These are phyloP conservation scores for Tolypocladium nubicola DNA, from an alignment of 2,329 filamentous ascomycete species.

Conservation along the genomic window DNA sequence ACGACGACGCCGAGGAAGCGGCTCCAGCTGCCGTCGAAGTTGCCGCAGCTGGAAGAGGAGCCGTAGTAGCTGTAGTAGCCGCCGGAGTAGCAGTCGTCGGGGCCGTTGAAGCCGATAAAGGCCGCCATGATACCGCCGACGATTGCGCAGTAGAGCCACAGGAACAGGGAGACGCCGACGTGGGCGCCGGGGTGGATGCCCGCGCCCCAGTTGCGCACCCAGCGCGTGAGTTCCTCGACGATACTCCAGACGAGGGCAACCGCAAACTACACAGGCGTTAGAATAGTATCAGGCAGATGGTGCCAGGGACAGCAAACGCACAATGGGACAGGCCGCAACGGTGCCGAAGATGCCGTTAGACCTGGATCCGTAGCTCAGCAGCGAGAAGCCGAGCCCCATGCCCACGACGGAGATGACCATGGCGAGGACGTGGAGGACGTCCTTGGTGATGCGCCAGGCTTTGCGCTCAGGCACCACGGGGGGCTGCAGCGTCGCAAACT, in stretches of 20 bases:
- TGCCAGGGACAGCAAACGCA: background rate
- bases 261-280: constrained; percentile 16
- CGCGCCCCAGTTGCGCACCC: constrained; percentile 16
- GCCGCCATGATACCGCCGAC: background rate
- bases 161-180: constrained; percentile 28
- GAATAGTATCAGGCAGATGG: background rate
- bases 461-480: background rate
- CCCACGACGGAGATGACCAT: constrained; percentile 16
- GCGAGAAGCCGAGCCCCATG: constrained; percentile 15
- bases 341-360: background rate
- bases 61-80: background rate
- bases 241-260: constrained; percentile 25
- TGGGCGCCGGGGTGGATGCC: constrained; percentile 34
- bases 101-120: background rate
- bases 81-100: background rate
- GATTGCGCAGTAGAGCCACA: constrained; percentile 20
- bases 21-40: background rate
- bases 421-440: constrained; percentile 15
- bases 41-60: background rate
- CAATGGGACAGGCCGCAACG: constrained; percentile 4
- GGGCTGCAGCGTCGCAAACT: background rate
- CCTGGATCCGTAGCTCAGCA: constrained; percentile 2
- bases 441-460: constrained; percentile 12
- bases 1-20: background rate
- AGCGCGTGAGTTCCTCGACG: constrained; percentile 26